Conservation (phyloP, 2,329 filamentous ascomycete species). For the Pseudocercospora macadamiae region DNA sequence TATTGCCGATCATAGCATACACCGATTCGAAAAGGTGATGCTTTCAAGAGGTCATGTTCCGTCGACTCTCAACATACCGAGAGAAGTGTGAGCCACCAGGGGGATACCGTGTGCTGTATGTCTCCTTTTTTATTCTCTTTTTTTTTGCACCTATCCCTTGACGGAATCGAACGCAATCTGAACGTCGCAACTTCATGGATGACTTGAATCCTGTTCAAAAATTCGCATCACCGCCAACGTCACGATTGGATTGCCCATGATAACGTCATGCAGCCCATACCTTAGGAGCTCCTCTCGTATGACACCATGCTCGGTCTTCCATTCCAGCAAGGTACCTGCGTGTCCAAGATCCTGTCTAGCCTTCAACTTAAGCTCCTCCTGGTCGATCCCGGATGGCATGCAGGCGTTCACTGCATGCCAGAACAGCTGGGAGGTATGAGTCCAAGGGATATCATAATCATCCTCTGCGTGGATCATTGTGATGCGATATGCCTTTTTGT, state of each 20-base stretch:
- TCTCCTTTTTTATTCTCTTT: too few relatives aligned
- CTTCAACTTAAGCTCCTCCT: conserved; percentile 51
- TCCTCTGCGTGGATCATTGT: conserved; percentile 57
- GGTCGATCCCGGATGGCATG: conserved; percentile 39
- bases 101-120: too few relatives aligned
- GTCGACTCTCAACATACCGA: too few relatives aligned
- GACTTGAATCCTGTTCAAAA: conserved; percentile 44
- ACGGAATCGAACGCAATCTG: too few relatives aligned
- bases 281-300: conserved; percentile 60
- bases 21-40: neutral
- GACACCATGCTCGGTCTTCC: conserved; percentile 50
- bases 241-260: conserved; percentile 61
- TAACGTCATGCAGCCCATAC: conserved; percentile 60
- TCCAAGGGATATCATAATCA: conserved; percentile 56
- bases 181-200: too few relatives aligned
- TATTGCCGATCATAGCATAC: neutral
- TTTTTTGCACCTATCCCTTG: too few relatives aligned
- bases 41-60: neutral
- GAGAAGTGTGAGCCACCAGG: too few relatives aligned
- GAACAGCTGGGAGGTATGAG: conserved; percentile 55
- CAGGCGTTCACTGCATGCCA: conserved; percentile 61
- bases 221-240: conserved; percentile 55
- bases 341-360: conserved; percentile 48
- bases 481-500: conserved; percentile 45
- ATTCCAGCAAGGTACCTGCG: conserved; percentile 56